phyloP scores from a whole-genome alignment of 2,329 filamentous ascomycete species.

The Penicillium sumatraense region DNA sequence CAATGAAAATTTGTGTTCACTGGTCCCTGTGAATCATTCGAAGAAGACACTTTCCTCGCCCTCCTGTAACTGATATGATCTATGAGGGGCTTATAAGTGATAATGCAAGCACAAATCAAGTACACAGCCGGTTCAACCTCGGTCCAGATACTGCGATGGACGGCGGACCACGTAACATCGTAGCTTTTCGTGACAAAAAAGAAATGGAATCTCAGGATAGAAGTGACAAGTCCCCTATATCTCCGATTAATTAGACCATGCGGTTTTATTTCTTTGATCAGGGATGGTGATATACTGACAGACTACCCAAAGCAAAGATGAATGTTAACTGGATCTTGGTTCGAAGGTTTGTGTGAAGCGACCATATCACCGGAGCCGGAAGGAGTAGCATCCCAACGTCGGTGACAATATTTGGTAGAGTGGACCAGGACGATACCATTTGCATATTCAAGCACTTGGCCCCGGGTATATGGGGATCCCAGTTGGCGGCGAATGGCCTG shows the following conservation, averaged over 20 bases:
- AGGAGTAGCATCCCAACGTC: slow-evolving; percentile 40
- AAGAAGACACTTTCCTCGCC: not conserved
- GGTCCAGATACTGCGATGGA: slow-evolving; percentile 28
- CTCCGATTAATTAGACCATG: not conserved
- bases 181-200: slow-evolving; percentile 26
- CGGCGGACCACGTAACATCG: slow-evolving; percentile 25
- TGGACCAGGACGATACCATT: slow-evolving; percentile 33
- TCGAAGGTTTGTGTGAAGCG: slow-evolving; percentile 24
- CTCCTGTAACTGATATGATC: not conserved
- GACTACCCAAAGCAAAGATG: slow-evolving; percentile 18
- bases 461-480: slow-evolving; percentile 4
- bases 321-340: slow-evolving; percentile 21
- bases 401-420: slow-evolving; percentile 44
- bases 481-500: slow-evolving; percentile 8
- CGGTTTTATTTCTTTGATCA: not conserved
- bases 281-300: slow-evolving; percentile 20
- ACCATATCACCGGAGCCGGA: slow-evolving; percentile 41
- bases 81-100: slow-evolving; percentile 31
- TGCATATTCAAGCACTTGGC: slow-evolving; percentile 32
- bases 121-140: slow-evolving; percentile 31
- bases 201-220: slow-evolving; percentile 32
- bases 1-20: not conserved
- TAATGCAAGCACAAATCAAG: slow-evolving; percentile 32
- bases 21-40: not conserved
- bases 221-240: slow-evolving; percentile 20